A percentile compares a stretch with the other conserved stretches of the same genome.
phyloP scores from a whole-genome alignment of 2,329 filamentous ascomycete species.

The Xylaria sp. region DNA sequence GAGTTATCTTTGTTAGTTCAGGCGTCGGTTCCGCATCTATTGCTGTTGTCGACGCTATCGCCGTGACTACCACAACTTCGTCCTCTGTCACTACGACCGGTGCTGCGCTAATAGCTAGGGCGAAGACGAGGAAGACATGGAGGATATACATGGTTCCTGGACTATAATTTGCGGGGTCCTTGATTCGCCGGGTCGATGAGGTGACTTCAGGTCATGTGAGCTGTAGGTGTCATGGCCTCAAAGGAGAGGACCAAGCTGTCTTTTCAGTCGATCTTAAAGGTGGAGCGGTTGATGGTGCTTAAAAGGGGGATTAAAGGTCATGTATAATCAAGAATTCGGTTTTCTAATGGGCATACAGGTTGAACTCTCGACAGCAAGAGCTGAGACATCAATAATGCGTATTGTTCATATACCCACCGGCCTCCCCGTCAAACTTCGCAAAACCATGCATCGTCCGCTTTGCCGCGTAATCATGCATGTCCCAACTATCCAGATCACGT shows the following conservation, averaged over 20 bases:
- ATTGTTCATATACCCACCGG: too few species aligned
- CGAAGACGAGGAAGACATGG: slow-evolving; percentile 5
- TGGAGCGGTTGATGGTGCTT: too few species aligned
- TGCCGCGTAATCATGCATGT: too few species aligned
- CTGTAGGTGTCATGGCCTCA: not conserved
- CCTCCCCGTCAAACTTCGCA: too few species aligned
- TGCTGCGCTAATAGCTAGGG: not conserved
- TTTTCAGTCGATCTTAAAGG: too few species aligned
- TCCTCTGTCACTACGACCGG: slow-evolving; percentile 16
- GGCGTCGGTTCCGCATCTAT: not conserved
- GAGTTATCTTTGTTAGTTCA: not conserved
- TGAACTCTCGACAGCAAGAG: too few species aligned
- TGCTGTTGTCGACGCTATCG: not conserved
- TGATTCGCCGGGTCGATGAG: not conserved
- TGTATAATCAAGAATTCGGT: too few species aligned
- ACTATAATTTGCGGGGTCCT: not conserved
- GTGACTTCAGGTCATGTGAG: not conserved
- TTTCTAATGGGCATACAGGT: too few species aligned
- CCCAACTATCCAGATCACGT: too few species aligned
- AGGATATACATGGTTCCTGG: slow-evolving; percentile 14
- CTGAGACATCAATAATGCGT: too few species aligned
- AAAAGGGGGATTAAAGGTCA: too few species aligned
- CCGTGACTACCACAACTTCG: not conserved
- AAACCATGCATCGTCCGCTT: too few species aligned
- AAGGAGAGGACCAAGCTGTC: not conserved